These are phyloP conservation scores for Botryotinia convoluta DNA, from an alignment of 2,329 filamentous ascomycete species.

Conservation along the genomic window DNA sequence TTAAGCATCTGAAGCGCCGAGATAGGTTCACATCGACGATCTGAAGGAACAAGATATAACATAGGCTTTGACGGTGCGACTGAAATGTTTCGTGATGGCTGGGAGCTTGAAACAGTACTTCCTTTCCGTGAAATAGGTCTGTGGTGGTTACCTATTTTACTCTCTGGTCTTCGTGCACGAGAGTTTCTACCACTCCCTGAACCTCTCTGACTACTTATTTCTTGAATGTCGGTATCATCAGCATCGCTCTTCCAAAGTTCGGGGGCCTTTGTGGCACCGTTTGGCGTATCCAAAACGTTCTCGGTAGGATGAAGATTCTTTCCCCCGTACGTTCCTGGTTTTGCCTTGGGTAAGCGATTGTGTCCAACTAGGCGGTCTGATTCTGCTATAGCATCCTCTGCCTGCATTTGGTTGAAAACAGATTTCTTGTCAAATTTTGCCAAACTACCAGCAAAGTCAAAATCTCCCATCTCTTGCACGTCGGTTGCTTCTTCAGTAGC, in stretches of 20 bases:
- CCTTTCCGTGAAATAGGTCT: constrained; percentile 40
- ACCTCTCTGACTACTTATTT: constrained; percentile 32
- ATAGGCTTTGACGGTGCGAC: constrained; percentile 33
- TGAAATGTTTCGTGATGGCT: constrained; percentile 32
- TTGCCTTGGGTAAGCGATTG: constrained; percentile 62
- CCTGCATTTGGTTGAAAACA: constrained; percentile 87
- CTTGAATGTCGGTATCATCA: constrained; percentile 51
- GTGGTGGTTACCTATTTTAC: constrained; percentile 39
- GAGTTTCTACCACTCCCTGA: constrained; percentile 44
- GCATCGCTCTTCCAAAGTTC: constrained; percentile 70
- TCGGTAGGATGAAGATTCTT: constrained; percentile 92
- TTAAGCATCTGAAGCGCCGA: constrained; percentile 84
- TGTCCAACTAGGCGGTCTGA: constrained; percentile 87
- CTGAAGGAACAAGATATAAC: constrained; percentile 54
- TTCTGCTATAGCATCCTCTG: constrained; percentile 85
- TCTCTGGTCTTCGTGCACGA: constrained; percentile 34
- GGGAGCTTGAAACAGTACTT: constrained; percentile 29
- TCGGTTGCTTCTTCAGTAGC: constrained; percentile 95
- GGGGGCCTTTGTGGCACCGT: constrained; percentile 30
- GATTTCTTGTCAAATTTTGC: constrained; percentile 93
- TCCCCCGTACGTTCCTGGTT: constrained; percentile 70
- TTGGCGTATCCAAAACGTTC: constrained; percentile 74
- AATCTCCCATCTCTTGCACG: constrained; percentile 88
- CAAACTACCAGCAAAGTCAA: constrained; percentile 86
- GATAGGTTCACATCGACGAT: constrained; percentile 59